A percentile compares a stretch with the other conserved stretches of the same genome.
Conservation (phyloP, 768 basidiomycete genomes). For the Russula sp. region DNA sequence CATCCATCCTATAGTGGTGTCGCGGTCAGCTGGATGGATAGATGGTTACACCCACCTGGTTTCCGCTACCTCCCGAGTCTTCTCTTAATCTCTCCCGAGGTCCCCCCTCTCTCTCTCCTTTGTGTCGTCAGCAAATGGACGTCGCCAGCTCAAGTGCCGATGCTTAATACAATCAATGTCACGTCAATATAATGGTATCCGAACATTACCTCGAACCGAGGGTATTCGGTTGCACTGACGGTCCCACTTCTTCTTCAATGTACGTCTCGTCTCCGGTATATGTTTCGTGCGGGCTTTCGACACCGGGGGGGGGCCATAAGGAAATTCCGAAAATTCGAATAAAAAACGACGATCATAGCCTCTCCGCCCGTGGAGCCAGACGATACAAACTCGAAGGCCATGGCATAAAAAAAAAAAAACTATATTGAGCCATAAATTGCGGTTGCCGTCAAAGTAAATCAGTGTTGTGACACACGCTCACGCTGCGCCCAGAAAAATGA, state of each 20-base stretch:
- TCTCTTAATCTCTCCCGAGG: neutral
- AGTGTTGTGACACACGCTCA: neutral
- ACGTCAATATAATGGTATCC: conserved; percentile 1
- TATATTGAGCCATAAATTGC: neutral
- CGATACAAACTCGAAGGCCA: neutral
- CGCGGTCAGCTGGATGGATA: neutral
- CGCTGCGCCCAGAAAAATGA: neutral
- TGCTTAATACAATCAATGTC: conserved; percentile 5
- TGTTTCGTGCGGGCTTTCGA: conserved; percentile 9
- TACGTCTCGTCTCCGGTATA: neutral
- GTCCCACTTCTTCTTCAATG: neutral
- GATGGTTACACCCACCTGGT: neutral
- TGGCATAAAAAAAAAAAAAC: neutral
- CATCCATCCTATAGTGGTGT: neutral
- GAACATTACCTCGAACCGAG: conserved; percentile 9
- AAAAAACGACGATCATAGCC: no score
- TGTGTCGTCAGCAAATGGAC: neutral
- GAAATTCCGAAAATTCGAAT: neutral
- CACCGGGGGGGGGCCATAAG: neutral
- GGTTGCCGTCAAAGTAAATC: neutral
- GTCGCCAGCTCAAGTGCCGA: conserved; percentile 1
- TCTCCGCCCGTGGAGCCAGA: neutral
- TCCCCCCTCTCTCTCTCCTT: neutral
- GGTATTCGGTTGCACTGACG: conserved; percentile 13
- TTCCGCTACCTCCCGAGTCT: neutral